Base-by-base conservation (phyloP, 2,329 filamentous ascomycete genomes). In the Colletotrichum caudatum region DNA sequence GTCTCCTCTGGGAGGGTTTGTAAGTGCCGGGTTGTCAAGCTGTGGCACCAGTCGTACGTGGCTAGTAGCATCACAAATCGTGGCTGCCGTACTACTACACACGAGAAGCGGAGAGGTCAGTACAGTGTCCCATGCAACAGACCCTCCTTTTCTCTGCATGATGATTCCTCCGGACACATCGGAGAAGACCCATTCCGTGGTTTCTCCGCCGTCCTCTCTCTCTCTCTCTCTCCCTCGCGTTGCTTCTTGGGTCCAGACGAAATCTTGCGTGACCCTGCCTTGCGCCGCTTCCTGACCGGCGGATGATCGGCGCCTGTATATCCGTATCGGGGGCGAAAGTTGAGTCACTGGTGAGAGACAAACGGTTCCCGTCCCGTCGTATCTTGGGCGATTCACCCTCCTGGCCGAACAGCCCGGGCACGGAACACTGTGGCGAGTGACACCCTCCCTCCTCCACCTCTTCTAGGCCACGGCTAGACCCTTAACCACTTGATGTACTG, bases 21-120 rank as follows among this genome's bases (percentile, higher is more conserved):
- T 63, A 39, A n/a, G 37, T 29, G 66, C 60, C 33, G 26, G 54
- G 53, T 67, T 39, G 37, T 35, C 39, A 46, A 44, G n/a, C 51
- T 65, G 69, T 72, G 64, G 64, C 62, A 68, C 44, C 56, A 29
- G 56, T 23, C 69, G 69, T 72, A 48, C 69, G 69, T 72, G 54
- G 69, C 64, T 73, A 56, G 64, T 58, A 60, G 71, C 58, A 58
- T 44, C 59, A 60, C 59, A 67, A 67, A 71, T 60, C 53, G 33
- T 29, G 41, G 35, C 51, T 9, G 53, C 39, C 39, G 35, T 9
- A n/a, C n/a, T n/a, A n/a, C n/a, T n/a, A 46, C 44, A 46, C 20
- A 46, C 20, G 18, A n/a, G 61, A 62, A 54, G 9, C 23, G 14
- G 33, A 64, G 50, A 53, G 3, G 46, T 39, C 51, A 11, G 18